Percentiles rank a stretch among this genome's conserved stretches.
These are phyloP conservation scores for Solioccasus polychromus DNA, from an alignment of 768 basidiomycete genomes.

Conservation along the genomic window DNA sequence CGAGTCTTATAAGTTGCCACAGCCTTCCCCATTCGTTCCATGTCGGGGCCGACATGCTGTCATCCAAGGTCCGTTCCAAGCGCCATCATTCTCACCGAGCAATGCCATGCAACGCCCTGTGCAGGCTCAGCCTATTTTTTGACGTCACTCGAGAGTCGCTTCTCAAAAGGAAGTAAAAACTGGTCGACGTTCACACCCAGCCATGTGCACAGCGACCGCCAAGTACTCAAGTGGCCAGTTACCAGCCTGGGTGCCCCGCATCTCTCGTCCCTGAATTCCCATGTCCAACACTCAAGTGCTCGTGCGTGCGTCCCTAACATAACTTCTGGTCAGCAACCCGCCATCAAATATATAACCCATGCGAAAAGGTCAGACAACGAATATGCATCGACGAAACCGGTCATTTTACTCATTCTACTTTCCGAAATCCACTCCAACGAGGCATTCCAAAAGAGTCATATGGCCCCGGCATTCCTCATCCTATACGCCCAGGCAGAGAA, in stretches of 20 bases:
- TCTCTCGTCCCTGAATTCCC: no score
- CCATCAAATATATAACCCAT: background rate
- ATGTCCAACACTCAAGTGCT: no score
- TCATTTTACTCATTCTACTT: conserved; percentile 22
- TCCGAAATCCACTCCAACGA: conserved; percentile 13
- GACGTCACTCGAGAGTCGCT: conserved; percentile 10
- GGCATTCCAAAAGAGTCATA: conserved; percentile 63
- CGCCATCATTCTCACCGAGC: background rate
- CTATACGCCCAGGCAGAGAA: background rate
- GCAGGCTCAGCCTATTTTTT: background rate
- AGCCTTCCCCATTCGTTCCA: no score
- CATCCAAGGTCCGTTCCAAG: no score
- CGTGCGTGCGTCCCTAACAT: no score
- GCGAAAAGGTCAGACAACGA: conserved; percentile 21
- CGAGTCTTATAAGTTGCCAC: no score
- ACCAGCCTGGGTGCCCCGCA: no score
- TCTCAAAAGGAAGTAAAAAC: conserved; percentile 1
- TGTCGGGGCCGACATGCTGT: no score
- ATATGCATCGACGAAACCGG: conserved; percentile 19
- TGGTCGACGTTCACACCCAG: no score
- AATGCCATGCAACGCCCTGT: background rate
- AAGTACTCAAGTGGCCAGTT: background rate
- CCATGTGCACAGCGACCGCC: no score
- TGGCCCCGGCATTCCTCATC: conserved; percentile 80
- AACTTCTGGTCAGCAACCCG: conserved; percentile 5